These are phyloP conservation scores for Mortierella sp. DNA, from an alignment of 371 early-diverging fungal genomes.

Conservation along the genomic window DNA sequence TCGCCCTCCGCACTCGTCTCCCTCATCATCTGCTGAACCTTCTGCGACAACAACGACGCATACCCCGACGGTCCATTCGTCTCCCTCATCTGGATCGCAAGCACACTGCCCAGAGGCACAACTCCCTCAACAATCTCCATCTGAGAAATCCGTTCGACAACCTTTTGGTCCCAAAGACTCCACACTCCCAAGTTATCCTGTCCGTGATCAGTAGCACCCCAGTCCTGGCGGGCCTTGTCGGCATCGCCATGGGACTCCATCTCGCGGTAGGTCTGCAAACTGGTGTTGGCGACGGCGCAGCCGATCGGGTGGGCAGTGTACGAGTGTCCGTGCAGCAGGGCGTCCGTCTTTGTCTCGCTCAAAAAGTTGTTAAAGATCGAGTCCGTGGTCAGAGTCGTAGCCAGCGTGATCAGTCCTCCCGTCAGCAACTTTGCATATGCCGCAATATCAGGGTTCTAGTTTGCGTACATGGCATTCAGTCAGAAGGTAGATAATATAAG, in stretches of 20 bases:
- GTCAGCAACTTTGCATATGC: slow-evolving; percentile 86
- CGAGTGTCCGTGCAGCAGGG: slow-evolving; percentile 86
- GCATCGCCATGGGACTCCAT: slow-evolving; percentile 59
- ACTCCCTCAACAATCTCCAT: slow-evolving; percentile 77
- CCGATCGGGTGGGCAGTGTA: slow-evolving; percentile 92
- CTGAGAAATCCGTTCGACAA: slow-evolving; percentile 67
- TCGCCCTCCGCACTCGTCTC: slow-evolving; percentile 6
- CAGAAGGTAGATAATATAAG: background rate
- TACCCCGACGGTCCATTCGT: slow-evolving; percentile 68
- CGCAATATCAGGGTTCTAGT: slow-evolving; percentile 80
- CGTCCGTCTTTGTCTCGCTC: slow-evolving; percentile 76
- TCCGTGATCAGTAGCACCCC: slow-evolving; percentile 51
- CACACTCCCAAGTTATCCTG: slow-evolving; percentile 50
- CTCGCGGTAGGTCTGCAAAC: slow-evolving; percentile 67
- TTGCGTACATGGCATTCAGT: slow-evolving; percentile 20
- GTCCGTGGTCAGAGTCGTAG: slow-evolving; percentile 78
- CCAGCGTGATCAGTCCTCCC: slow-evolving; percentile 82
- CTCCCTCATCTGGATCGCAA: slow-evolving; percentile 78
- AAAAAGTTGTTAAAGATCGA: slow-evolving; percentile 77
- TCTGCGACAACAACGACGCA: slow-evolving; percentile 64
- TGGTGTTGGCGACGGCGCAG: slow-evolving; percentile 77
- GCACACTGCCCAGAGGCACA: slow-evolving; percentile 78
- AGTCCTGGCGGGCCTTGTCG: slow-evolving; percentile 60
- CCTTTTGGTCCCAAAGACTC: slow-evolving; percentile 71
- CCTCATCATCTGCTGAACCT: slow-evolving; percentile 64